phyloP scores from a whole-genome alignment of 768 basidiomycete genomes.

The Suillus subalutaceus region DNA sequence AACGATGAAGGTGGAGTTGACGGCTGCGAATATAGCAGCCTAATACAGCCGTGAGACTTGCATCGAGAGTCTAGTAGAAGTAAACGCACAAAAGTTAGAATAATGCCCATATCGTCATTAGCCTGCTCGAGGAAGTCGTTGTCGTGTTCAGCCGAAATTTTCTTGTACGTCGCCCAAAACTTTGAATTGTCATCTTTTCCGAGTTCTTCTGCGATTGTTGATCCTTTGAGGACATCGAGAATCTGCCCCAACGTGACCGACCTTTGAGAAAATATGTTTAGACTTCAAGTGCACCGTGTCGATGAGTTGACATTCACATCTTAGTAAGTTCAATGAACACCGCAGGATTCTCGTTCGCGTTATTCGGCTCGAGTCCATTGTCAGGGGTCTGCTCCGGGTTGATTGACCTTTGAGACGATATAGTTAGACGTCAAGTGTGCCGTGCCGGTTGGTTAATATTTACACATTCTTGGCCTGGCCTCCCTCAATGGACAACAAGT shows the following conservation, averaged over 20 bases:
- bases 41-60: background rate
- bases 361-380: background rate
- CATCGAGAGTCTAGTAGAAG: background rate
- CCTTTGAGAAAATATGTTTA: background rate
- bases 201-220: background rate
- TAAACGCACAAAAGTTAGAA: background rate
- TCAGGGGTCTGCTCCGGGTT: background rate
- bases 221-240: background rate
- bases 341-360: background rate
- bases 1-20: constrained; percentile 4
- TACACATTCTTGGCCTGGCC: background rate
- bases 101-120: constrained; percentile 8
- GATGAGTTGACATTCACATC: background rate
- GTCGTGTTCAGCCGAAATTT: background rate
- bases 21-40: constrained; percentile 7
- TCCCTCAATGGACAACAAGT: background rate
- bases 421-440: background rate
- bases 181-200: constrained; percentile 1
- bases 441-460: background rate
- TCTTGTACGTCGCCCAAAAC: constrained; percentile 8
- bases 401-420: background rate
- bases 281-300: background rate
- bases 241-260: background rate
- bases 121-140: background rate
- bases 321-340: background rate